Evolutionary conservation across 148 eudicot genomes (phyloP), one percentile per base, ranked within the genome.

Genomic region (Spergularia bocconei): DNA sequence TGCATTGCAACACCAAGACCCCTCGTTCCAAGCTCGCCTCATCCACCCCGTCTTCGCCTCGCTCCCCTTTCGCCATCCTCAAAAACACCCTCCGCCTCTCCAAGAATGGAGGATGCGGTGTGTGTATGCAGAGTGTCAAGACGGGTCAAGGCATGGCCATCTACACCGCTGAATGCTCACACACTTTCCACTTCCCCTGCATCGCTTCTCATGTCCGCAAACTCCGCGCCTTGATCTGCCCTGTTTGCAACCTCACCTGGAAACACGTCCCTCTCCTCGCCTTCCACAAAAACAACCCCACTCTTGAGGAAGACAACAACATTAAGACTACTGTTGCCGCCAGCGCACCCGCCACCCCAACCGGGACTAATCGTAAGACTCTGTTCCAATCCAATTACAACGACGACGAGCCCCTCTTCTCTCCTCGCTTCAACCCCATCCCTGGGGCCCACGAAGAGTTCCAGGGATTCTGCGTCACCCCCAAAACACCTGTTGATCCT

Each of bases 161-260:
- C 4, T 94, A 85, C 88, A 94, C 93, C 7, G 96, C 97, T 0
- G 97, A 91, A 33, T 94, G 98, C 58, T 88, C 92, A 0, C 98
- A 94, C 67, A 62, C 87, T 11, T 94, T 94, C 72, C 97, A 94
- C 59, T 91, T 90, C 75, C 91, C 96, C n/a, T 94, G 98, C 78
- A 88, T 94, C 4, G 85, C 92, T 0, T 29, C 88, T 0, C 90
- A 88, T 60, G 86, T 91, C 5, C 70, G 81, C 20, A 84, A 85
- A 14, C 86, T 77, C 36, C 73, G 71, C 53, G 54, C 17, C 39
- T 78, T 94, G 10, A 71, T 85, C 51, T 94, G 97, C 75, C 98
- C 98, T 1, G 86, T 90, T n/a, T 94, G 98, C 60, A 81, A 82
- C 33, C 17, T 90, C 67, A 64, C 86, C 2, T 94, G 98, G 97